Evolutionary conservation across 768 basidiomycete genomes (phyloP), one percentile per base, ranked within the genome.

Genomic region (Leccinum ochraceum): DNA sequence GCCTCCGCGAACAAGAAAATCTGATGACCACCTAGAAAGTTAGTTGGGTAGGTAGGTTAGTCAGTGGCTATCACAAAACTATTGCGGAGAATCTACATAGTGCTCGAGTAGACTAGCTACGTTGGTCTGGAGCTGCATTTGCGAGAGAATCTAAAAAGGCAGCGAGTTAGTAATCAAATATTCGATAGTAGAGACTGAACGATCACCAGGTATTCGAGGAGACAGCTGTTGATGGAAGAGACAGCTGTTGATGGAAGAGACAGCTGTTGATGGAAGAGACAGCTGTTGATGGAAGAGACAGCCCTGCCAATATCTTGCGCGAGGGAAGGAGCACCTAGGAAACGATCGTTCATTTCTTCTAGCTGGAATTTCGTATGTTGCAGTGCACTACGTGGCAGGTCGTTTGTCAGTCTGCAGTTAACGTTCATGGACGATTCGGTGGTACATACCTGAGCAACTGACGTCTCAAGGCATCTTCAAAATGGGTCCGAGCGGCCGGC

Each of bases 161-260:
- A 42, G 8, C 39, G n/a, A n/a, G n/a, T 44, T n/a, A 42, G 37
- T 6, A 6, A 42, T 42, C 42, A 10, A 4, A n/a, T 42, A 10
- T n/a, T 44, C 42, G 9, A 9, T 44, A 17, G 39, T 2, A n/a
- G 9, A n/a, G n/a, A 2, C 50, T 53, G 2, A 10, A 42, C 9
- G 3, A 30, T 56, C n/a, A 63, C 63, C 57, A 32, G 8, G 54
- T 44, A 58, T n/a, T 44, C 26, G 22, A 48, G 26, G 14, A 63
- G 44, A 14, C 24, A n/a, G n/a, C n/a, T n/a, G n/a, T n/a, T n/a
- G n/a, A n/a, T n/a, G n/a, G n/a, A n/a, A n/a, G n/a, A n/a, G n/a
- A n/a, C n/a, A n/a, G n/a, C n/a, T n/a, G n/a, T n/a, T n/a, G n/a
- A n/a, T n/a, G n/a, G n/a, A n/a, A n/a, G n/a, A n/a, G n/a, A n/a